These are phyloP conservation scores for Hymenoscyphus albidus DNA, from an alignment of 2,329 filamentous ascomycete species.

Conservation along the genomic window DNA sequence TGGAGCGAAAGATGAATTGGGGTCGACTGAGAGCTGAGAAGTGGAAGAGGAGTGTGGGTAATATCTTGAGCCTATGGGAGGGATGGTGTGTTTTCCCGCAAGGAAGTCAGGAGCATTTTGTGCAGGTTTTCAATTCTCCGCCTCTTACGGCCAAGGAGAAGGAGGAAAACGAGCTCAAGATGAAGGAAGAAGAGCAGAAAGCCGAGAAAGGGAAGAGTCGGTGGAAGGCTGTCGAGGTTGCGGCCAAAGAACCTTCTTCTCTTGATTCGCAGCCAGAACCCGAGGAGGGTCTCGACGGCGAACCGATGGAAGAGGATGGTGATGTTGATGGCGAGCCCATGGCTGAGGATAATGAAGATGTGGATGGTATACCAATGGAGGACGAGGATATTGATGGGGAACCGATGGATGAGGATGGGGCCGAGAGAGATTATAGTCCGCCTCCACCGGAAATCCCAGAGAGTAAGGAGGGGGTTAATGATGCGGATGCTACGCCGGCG, in stretches of 20 bases:
- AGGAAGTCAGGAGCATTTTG: slow-evolving; percentile 68
- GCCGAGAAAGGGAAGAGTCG: slow-evolving; percentile 30
- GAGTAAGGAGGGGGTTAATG: not conserved
- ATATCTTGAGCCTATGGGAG: slow-evolving; percentile 58
- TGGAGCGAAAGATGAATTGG: slow-evolving; percentile 63
- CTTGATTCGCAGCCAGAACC: slow-evolving; percentile 42
- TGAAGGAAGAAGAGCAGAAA: slow-evolving; percentile 31
- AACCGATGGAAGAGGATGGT: slow-evolving; percentile 40
- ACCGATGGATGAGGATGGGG: slow-evolving; percentile 27
- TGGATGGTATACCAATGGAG: slow-evolving; percentile 33
- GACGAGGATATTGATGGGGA: slow-evolving; percentile 35
- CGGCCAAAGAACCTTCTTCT: slow-evolving; percentile 36
- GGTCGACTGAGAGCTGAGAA: slow-evolving; percentile 63
- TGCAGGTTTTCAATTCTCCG: slow-evolving; percentile 66
- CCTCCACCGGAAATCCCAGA: slow-evolving; percentile 1
- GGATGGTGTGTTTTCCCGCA: slow-evolving; percentile 70
- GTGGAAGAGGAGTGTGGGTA: slow-evolving; percentile 58
- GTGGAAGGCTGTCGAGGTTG: slow-evolving; percentile 39
- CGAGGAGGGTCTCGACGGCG: slow-evolving; percentile 42
- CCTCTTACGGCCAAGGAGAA: slow-evolving; percentile 46
- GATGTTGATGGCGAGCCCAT: slow-evolving; percentile 35
- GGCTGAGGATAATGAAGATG: slow-evolving; percentile 41
- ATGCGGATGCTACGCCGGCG: slow-evolving; percentile 13
- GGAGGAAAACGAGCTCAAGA: slow-evolving; percentile 33
- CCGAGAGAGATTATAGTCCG: slow-evolving; percentile 23